These are phyloP conservation scores for Salix arbutifolia DNA, from an alignment of 345 rosid species.

Conservation along the genomic window DNA sequence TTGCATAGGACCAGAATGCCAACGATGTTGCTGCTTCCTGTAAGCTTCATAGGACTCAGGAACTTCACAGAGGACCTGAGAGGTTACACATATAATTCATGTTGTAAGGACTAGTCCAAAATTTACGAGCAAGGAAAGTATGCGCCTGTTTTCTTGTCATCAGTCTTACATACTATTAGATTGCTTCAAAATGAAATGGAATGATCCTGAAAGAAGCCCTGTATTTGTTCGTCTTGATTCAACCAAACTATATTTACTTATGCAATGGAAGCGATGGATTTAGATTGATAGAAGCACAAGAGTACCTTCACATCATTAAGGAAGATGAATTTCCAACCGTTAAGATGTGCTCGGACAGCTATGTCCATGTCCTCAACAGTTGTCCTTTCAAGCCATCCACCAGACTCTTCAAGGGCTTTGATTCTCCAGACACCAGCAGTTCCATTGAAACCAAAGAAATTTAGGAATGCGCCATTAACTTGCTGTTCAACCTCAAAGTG, in stretches of 20 bases:
- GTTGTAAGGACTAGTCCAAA: neutral
- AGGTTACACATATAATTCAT: constrained; percentile 5
- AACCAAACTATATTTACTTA: neutral
- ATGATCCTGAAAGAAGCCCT: neutral
- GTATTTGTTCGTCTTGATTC: neutral
- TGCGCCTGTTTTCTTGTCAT: neutral
- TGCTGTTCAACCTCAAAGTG: constrained; percentile 89
- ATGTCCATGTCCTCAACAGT: constrained; percentile 90
- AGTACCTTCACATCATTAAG: constrained; percentile 76
- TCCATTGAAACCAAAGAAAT: constrained; percentile 87
- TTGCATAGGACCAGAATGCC: constrained; percentile 95
- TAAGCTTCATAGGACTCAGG: constrained; percentile 89
- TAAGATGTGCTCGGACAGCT: constrained; percentile 83
- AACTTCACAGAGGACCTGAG: constrained; percentile 79
- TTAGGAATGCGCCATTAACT: constrained; percentile 68
- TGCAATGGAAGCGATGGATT: neutral
- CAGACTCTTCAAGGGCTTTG: constrained; percentile 79
- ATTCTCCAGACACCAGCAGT: constrained; percentile 92
- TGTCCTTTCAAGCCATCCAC: constrained; percentile 91
- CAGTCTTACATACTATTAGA: neutral
- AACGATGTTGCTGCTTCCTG: constrained; percentile 90
- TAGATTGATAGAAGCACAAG: neutral
- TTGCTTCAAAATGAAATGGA: neutral
- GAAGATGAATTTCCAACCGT: constrained; percentile 82
- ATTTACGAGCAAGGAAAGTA: neutral